A percentile compares a stretch with the other conserved stretches of the same genome.
phyloP scores from a whole-genome alignment of 2,329 filamentous ascomycete species.

The Metarhizium sp. region DNA sequence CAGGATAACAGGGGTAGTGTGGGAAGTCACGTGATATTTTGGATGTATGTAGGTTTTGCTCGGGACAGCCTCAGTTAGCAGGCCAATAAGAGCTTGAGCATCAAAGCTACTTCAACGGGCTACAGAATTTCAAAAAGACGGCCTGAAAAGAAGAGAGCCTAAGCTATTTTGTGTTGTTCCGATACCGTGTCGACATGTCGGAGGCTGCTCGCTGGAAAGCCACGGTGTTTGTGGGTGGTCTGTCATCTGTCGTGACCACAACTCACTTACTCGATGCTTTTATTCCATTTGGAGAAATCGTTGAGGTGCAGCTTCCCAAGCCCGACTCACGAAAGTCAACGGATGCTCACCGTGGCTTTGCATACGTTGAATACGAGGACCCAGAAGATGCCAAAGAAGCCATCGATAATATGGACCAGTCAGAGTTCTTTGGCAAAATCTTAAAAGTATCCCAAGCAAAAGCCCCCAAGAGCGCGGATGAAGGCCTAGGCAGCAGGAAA shows the following conservation, averaged over 20 bases:
- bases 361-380: constrained; percentile 90
- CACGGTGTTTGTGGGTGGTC: constrained; percentile 85
- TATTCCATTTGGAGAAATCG: constrained; percentile 92
- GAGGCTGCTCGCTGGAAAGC: constrained; percentile 78
- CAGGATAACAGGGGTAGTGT: constrained; percentile 5
- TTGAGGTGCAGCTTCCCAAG: constrained; percentile 83
- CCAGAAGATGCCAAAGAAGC: constrained; percentile 82
- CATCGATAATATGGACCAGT: constrained; percentile 98
- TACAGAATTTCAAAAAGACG: neutral
- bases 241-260: constrained; percentile 68
- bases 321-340: constrained; percentile 70
- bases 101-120: neutral
- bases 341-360: constrained; percentile 83
- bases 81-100: neutral
- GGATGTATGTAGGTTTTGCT: no score
- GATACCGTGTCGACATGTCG: constrained; percentile 50
- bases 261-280: constrained; percentile 81
- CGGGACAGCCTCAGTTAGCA: neutral
- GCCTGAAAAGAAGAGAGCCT: neutral
- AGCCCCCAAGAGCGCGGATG: constrained; percentile 77
- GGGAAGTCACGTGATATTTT: constrained; percentile 5
- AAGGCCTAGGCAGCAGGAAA: constrained; percentile 84
- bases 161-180: neutral
- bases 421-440: constrained; percentile 84
- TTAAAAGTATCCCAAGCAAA: constrained; percentile 91